These are phyloP conservation scores for Talaromyces sp. DNA, from an alignment of 2,329 filamentous ascomycete genomes.

Conservation along the genomic window DNA sequence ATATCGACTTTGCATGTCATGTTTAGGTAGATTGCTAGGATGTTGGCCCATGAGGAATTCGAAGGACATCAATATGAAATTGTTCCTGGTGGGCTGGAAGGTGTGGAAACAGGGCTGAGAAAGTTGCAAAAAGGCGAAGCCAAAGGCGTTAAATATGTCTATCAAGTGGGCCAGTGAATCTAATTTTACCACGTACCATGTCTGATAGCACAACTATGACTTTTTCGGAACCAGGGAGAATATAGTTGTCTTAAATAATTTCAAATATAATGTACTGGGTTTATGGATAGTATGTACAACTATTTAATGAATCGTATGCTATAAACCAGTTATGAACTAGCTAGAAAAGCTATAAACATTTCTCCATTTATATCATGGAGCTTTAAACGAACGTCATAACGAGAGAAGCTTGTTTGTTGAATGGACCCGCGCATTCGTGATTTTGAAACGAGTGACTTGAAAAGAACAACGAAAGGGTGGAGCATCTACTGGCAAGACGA, in stretches of 20 bases:
- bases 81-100: constrained; percentile 49
- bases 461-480: background rate
- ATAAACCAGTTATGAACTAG: background rate
- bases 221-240: background rate
- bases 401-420: background rate
- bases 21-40: constrained; percentile 42
- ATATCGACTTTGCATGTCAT: constrained; percentile 44
- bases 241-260: background rate
- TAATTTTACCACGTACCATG: no score
- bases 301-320: background rate
- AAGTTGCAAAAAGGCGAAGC: constrained; percentile 58
- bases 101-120: constrained; percentile 50
- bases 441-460: background rate
- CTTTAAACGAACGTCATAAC: background rate
- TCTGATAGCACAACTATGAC: no score
- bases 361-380: background rate
- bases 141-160: constrained; percentile 62
- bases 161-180: constrained; percentile 22
- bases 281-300: background rate
- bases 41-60: constrained; percentile 48
- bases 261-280: background rate
- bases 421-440: background rate
- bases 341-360: background rate
- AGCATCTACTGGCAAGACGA: constrained; percentile 9
- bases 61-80: constrained; percentile 48